phyloP scores from a whole-genome alignment of 192 early-diverging fungal species.

The Funneliformis geosporum region DNA sequence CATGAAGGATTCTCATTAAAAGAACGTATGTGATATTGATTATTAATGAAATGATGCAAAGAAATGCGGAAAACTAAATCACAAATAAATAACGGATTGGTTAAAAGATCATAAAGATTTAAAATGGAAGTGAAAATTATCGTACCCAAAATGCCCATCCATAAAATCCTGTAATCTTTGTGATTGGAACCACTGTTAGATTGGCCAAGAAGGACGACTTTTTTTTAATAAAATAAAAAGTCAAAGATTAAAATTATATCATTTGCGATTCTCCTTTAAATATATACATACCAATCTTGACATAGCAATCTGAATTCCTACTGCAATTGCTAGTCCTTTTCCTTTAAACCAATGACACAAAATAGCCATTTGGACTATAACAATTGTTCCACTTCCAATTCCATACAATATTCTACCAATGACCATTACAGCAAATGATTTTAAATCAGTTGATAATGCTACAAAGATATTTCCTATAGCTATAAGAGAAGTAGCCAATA shows the following conservation, averaged over 20 bases:
- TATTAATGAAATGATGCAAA: constrained; percentile 60
- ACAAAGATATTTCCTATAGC: constrained; percentile 60
- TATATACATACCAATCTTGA: constrained; percentile 55
- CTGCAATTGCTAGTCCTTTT: constrained; percentile 57
- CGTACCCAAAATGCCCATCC: constrained; percentile 45
- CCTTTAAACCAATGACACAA: constrained; percentile 70
- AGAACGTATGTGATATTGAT: constrained; percentile 64
- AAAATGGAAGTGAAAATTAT: not conserved
- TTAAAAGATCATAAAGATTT: constrained; percentile 27
- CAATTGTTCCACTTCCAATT: constrained; percentile 67
- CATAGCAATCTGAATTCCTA: constrained; percentile 63
- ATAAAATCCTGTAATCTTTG: constrained; percentile 47
- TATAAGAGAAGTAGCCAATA: constrained; percentile 60
- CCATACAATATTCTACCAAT: constrained; percentile 65
- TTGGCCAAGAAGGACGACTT: constrained; percentile 62
- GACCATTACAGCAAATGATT: constrained; percentile 57
- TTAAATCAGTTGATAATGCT: constrained; percentile 57
- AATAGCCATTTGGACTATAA: constrained; percentile 69
- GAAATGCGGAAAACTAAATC: constrained; percentile 58
- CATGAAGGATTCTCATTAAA: constrained; percentile 44
- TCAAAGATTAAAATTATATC: not conserved
- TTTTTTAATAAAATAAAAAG: not conserved
- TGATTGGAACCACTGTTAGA: constrained; percentile 62
- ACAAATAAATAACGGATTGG: constrained; percentile 40
- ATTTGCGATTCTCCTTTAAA: no score